Evolutionary conservation across 2,329 filamentous ascomycete species (phyloP).

Genomic region (Botrytis fabae): DNA sequence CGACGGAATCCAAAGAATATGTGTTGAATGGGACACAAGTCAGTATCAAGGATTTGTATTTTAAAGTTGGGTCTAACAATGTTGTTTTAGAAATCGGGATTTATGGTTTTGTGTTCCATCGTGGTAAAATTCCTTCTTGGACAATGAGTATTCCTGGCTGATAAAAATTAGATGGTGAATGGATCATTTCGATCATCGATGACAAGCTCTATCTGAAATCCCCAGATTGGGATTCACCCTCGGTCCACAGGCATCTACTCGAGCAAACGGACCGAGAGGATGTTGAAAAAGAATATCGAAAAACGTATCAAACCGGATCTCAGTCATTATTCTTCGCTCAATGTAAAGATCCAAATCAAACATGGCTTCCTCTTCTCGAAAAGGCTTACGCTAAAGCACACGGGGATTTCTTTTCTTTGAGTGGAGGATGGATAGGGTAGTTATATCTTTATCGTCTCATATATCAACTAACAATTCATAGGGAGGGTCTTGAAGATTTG

Average conservation of each 20-base stretch:
- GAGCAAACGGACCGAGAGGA: constrained; percentile 74
- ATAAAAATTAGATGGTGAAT: constrained; percentile 66
- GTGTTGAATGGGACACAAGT: constrained; percentile 69
- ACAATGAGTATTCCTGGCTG: not conserved
- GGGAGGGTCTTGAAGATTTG: constrained; percentile 58
- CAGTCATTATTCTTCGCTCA: constrained; percentile 77
- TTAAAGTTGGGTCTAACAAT: constrained; percentile 15
- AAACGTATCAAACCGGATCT: constrained; percentile 55
- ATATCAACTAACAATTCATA: constrained; percentile 24
- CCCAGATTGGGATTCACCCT: constrained; percentile 77
- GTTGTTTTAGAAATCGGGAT: constrained; percentile 63
- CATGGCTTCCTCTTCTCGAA: constrained; percentile 77
- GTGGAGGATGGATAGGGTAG: constrained; percentile 62
- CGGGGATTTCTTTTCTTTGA: constrained; percentile 73
- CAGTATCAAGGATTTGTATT: constrained; percentile 1
- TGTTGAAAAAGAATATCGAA: constrained; percentile 66
- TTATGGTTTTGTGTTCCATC: constrained; percentile 86
- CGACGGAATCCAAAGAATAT: constrained; percentile 69
- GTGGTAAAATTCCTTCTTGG: constrained; percentile 42
- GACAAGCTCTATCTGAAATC: constrained; percentile 86
- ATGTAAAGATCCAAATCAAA: constrained; percentile 74
- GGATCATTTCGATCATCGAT: constrained; percentile 89
- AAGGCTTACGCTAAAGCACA: constrained; percentile 86
- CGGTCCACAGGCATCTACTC: constrained; percentile 71
- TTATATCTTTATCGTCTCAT: not conserved